phyloP scores from a whole-genome alignment of 2,329 filamentous ascomycete species.

The Penicillium verrucosum region DNA sequence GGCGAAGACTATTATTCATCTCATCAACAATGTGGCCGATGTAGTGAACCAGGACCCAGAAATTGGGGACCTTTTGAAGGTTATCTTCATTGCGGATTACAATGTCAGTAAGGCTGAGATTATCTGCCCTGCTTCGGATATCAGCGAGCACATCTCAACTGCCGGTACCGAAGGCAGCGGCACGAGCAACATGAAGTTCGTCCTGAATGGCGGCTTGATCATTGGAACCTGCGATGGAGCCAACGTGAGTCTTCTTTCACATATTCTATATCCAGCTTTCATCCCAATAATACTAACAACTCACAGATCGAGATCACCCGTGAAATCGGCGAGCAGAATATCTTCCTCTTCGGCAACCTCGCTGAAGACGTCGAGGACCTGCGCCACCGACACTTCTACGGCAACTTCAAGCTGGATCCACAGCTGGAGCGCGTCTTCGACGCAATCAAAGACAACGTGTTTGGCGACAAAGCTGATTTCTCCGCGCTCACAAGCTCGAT shows the following conservation, averaged over 20 bases:
- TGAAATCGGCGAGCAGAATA: slow-evolving; percentile 93
- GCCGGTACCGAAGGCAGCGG: slow-evolving; percentile 86
- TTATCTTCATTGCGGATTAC: slow-evolving; percentile 96
- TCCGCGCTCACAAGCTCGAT: slow-evolving; percentile 80
- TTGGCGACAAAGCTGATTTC: slow-evolving; percentile 77
- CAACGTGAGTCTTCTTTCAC: slow-evolving; percentile 64
- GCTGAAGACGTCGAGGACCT: slow-evolving; percentile 96
- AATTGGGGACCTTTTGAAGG: slow-evolving; percentile 90
- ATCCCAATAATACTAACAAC: slow-evolving; percentile 2
- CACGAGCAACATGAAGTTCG: slow-evolving; percentile 99
- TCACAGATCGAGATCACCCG: slow-evolving; percentile 88
- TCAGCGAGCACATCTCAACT: slow-evolving; percentile 98
- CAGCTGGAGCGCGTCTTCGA: slow-evolving; percentile 78
- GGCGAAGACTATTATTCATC: slow-evolving; percentile 97
- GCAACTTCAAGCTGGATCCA: slow-evolving; percentile 71
- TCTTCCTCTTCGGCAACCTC: slow-evolving; percentile 96
- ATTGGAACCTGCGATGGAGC: slow-evolving; percentile 98
- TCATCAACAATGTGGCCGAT: slow-evolving; percentile 85
- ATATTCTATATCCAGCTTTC: background rate
- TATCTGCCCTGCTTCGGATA: slow-evolving; percentile 87
- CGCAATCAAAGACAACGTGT: slow-evolving; percentile 73
- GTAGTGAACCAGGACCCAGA: slow-evolving; percentile 92
- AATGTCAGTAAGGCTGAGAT: slow-evolving; percentile 99
- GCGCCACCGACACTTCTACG: slow-evolving; percentile 84
- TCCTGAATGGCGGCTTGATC: slow-evolving; percentile 92